A percentile compares a stretch with the other conserved stretches of the same genome.
Evolutionary conservation across 495 filamentous ascomycete species (phyloP).

Genomic region (Tuber brumale): DNA sequence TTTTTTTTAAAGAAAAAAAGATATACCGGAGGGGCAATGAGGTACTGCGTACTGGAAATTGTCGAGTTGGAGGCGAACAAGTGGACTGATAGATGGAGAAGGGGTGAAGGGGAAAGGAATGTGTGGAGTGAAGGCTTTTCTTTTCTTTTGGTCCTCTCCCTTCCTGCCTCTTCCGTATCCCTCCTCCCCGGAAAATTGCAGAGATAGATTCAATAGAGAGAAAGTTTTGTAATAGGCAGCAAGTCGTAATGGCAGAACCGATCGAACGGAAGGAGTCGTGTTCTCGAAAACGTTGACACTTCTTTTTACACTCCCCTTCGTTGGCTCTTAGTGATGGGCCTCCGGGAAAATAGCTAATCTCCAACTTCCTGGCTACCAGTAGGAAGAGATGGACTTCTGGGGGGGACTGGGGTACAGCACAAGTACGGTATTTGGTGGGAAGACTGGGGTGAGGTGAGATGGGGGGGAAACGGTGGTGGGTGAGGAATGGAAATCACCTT

Average conservation of each 20-base stretch:
- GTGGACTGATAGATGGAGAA: slow-evolving; percentile 26
- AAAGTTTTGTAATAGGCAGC: not conserved
- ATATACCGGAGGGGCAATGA: slow-evolving; percentile 4
- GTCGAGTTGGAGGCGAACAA: slow-evolving; percentile 36
- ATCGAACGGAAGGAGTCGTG: not conserved
- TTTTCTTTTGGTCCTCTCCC: slow-evolving; percentile 19
- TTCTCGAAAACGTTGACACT: not conserved
- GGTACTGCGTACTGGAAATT: slow-evolving; percentile 20
- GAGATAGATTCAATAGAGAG: too few relatives aligned
- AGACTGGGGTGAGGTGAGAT: not conserved
- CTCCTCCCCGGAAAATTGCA: not conserved
- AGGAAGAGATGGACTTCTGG: not conserved
- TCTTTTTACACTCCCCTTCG: not conserved
- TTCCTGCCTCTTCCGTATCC: not conserved
- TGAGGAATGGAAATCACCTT: not conserved
- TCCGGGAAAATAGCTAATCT: not conserved
- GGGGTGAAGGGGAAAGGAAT: slow-evolving; percentile 10
- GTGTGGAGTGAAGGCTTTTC: slow-evolving; percentile 13
- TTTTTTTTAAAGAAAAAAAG: not conserved
- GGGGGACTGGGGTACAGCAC: not conserved
- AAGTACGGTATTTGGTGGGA: not conserved
- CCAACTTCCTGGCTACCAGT: not conserved
- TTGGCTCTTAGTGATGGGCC: not conserved
- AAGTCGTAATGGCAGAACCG: not conserved
- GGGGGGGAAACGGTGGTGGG: not conserved